These are phyloP conservation scores for Fusarium coffeatum DNA, from an alignment of 2,329 filamentous ascomycete genomes.

Conservation along the genomic window DNA sequence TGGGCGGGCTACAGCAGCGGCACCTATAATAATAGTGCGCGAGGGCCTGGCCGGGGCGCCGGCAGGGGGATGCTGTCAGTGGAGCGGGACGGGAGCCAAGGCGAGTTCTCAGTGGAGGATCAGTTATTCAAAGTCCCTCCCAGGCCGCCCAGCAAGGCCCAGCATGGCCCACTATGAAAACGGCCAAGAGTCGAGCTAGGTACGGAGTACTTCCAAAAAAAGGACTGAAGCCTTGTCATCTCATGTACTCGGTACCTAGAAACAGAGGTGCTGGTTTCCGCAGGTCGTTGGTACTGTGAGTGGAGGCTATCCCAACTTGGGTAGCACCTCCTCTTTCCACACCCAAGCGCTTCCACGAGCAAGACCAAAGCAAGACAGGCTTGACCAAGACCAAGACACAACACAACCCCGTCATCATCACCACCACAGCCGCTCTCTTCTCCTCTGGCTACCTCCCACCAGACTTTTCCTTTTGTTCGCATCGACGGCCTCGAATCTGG, in stretches of 20 bases:
- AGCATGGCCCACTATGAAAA: conserved; percentile 27
- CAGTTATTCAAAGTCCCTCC: conserved; percentile 33
- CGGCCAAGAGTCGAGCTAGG: conserved; percentile 22
- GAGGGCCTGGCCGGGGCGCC: conserved; percentile 16
- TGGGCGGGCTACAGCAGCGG: conserved; percentile 32
- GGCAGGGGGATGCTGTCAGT: conserved; percentile 38
- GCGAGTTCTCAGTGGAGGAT: conserved; percentile 34
- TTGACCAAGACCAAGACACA: conserved; percentile 34
- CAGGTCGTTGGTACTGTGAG: conserved; percentile 17
- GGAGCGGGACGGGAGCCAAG: conserved; percentile 38
- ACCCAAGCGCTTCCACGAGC: conserved; percentile 37
- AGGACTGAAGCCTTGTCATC: not conserved
- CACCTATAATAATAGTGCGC: conserved; percentile 27
- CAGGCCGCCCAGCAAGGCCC: conserved; percentile 15
- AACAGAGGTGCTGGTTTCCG: conserved; percentile 9
- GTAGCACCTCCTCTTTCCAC: conserved; percentile 41
- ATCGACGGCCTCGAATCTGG: not conserved
- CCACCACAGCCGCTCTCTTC: conserved; percentile 31
- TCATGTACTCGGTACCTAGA: conserved; percentile 26
- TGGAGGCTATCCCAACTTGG: conserved; percentile 37
- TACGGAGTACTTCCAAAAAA: conserved; percentile 25
- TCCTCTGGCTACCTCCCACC: conserved; percentile 24
- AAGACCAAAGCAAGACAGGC: conserved; percentile 14
- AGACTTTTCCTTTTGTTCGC: conserved; percentile 21
- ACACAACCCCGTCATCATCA: conserved; percentile 37